These are phyloP conservation scores for Tinospora cordifolia DNA, from an alignment of 164 flowering plant genomes.

Conservation along the genomic window DNA sequence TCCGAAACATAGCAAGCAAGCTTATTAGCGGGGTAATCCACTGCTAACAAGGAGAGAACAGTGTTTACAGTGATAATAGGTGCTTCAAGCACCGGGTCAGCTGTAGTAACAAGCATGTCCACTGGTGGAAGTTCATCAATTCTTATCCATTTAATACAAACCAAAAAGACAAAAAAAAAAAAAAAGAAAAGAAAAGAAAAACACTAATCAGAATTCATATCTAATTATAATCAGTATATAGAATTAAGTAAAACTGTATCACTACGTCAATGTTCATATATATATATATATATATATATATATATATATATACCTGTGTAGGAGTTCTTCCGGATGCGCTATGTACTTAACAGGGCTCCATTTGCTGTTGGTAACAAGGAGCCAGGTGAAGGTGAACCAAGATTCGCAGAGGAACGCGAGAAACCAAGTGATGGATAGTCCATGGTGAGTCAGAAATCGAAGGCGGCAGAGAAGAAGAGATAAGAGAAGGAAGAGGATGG, in stretches of 20 bases:
- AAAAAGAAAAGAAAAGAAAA: too few relatives aligned
- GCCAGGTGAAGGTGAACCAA: constrained; percentile 47
- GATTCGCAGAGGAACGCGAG: constrained; percentile 46
- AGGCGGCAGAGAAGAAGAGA: constrained; percentile 45
- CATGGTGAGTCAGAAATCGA: constrained; percentile 17
- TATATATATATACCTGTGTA: constrained; percentile 28
- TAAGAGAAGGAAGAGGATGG: constrained; percentile 34
- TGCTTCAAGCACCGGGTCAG: constrained; percentile 53
- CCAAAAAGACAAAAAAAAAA: too few relatives aligned
- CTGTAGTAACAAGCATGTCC: constrained; percentile 69
- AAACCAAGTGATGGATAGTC: constrained; percentile 23
- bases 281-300: too few relatives aligned
- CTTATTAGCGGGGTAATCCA: constrained; percentile 58
- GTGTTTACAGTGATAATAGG: constrained; percentile 57
- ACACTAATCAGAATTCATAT: too few relatives aligned
- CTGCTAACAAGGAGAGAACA: constrained; percentile 51
- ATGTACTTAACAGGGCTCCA: constrained; percentile 34
- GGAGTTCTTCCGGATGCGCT: constrained; percentile 40
- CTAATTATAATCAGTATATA: too few relatives aligned
- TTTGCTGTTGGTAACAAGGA: constrained; percentile 24
- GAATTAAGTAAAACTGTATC: too few relatives aligned
- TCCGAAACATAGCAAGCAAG: constrained; percentile 66
- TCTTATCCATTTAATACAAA: too few relatives aligned
- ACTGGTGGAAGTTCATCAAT: constrained; percentile 42
- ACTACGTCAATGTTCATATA: neutral